Evolutionary conservation across 73 alveolate genomes (phyloP), one percentile per base, ranked within the genome.

Genomic region (Diophrys sp.): DNA sequence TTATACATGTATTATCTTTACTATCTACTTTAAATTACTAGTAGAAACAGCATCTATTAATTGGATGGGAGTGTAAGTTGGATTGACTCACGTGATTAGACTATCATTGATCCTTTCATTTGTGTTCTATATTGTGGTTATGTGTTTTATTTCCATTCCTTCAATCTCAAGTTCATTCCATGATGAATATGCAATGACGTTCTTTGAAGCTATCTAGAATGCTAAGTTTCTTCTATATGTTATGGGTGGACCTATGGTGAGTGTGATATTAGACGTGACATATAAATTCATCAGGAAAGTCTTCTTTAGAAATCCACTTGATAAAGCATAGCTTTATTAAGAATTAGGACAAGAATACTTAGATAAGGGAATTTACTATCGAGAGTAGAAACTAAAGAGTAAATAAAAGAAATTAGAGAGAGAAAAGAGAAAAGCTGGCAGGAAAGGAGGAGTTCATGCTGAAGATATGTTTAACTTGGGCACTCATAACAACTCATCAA

Each of bases 41-140:
- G 29, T 90, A n/a, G 95, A 90, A 25, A 67, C 87, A 26, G 57
- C 79, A 18, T 77, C 73, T 83, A 90, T 96, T 96, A 93, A 84
- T 75, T 70, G 72, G 77, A 53, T 93, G 18, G 78, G 85, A 14
- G 29, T 93, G 86, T 44, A 44, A 44, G 62, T 44, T 11, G 5
- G n/a, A 11, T 11, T 44, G n/a, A 11, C 62, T 18, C 18, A 11
- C 5, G 18, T 44, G 5, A 18, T 18, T 44, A 24, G 62, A 44
- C 5, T 44, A 11, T 44, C 62, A 44, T 11, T 44, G 62, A 44
- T 44, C 62, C 5, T 44, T 44, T 44, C 62, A 44, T 44, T 44
- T 44, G 18, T 44, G 5, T 11, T 77, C 67, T 78, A 84, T 71
- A 78, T 81, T 78, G 76, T 78, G 34, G 62, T 73, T 24, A 73